Evolutionary conservation across 495 filamentous ascomycete genomes (phyloP).

Genomic region (Saxophila tyrrhenica): DNA sequence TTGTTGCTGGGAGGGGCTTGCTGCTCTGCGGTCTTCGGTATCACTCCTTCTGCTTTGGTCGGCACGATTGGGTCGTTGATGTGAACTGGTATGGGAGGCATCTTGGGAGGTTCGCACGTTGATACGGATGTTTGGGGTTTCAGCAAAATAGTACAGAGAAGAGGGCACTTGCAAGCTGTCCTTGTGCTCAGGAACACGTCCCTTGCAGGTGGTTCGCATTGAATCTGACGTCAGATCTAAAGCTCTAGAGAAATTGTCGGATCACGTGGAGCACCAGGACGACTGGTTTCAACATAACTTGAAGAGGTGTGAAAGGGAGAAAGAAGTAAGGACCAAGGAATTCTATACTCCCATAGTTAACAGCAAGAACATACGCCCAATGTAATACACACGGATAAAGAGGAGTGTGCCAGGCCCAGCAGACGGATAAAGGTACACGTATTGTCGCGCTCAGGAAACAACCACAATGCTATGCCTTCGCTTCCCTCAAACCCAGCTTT

Average conservation of each 20-base stretch:
- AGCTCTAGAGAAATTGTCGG: background rate
- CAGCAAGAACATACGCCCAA: constrained; percentile 2
- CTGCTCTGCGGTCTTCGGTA: constrained; percentile 41
- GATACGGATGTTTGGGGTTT: background rate
- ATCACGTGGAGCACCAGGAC: background rate
- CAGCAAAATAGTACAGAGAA: background rate
- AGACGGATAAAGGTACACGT: constrained; percentile 34
- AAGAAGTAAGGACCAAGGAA: constrained; percentile 25
- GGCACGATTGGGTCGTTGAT: constrained; percentile 46
- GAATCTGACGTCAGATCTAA: background rate
- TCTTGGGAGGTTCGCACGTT: constrained; percentile 20
- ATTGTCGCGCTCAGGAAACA: background rate
- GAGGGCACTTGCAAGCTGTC: background rate
- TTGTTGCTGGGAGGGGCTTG: constrained; percentile 28
- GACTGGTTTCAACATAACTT: too few relatives aligned
- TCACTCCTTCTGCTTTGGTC: constrained; percentile 38
- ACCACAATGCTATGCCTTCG: background rate
- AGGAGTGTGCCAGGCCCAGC: constrained; percentile 12
- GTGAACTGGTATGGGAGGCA: constrained; percentile 50
- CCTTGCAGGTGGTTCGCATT: background rate
- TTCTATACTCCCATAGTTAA: constrained; percentile 31
- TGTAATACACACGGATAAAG: constrained; percentile 17
- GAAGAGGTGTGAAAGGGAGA: too few relatives aligned
- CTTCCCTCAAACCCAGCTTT: background rate
- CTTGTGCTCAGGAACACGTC: background rate